Conservation (phyloP, 805 yeast species). For the Metschnikowia cubensis region DNA sequence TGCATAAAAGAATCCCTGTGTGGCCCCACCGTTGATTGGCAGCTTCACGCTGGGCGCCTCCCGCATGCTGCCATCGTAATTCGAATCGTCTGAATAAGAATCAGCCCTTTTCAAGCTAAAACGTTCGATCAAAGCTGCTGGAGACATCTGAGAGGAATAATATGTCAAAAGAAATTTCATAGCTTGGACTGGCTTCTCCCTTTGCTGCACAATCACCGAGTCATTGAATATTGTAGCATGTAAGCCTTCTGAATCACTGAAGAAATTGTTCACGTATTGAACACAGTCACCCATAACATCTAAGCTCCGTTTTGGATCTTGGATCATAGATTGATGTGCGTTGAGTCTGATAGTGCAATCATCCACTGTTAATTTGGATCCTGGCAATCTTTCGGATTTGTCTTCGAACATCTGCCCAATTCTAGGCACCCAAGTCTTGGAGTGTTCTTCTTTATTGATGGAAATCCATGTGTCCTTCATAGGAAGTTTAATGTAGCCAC, state of each 20-base stretch:
- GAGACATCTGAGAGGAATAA: conserved; percentile 22
- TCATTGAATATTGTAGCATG: conserved; percentile 75
- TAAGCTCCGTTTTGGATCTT: conserved; percentile 57
- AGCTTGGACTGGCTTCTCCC: conserved; percentile 54
- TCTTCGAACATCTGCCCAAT: conserved; percentile 53
- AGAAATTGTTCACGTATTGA: conserved; percentile 77
- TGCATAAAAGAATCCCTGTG: conserved; percentile 39
- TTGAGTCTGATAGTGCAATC: conserved; percentile 77
- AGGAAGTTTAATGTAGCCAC: conserved; percentile 66
- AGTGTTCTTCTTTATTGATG: conserved; percentile 48
- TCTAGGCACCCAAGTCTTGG: conserved; percentile 54
- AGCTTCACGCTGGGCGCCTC: conserved; percentile 6
- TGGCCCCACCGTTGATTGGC: conserved; percentile 6
- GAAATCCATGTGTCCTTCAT: conserved; percentile 57
- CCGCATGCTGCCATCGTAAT: neutral
- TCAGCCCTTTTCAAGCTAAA: conserved; percentile 23
- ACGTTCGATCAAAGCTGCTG: conserved; percentile 20
- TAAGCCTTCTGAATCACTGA: conserved; percentile 44
- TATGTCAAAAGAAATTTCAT: conserved; percentile 46
- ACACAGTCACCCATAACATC: conserved; percentile 79
- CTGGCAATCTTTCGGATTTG: conserved; percentile 74
- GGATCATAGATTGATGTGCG: conserved; percentile 62
- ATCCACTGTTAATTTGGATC: conserved; percentile 65
- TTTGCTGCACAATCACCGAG: conserved; percentile 68
- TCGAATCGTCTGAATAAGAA: conserved; percentile 9